Evolutionary conservation across 805 yeast species (phyloP), one percentile per base, ranked within the genome.

Genomic region (Priceomyces castillae): DNA sequence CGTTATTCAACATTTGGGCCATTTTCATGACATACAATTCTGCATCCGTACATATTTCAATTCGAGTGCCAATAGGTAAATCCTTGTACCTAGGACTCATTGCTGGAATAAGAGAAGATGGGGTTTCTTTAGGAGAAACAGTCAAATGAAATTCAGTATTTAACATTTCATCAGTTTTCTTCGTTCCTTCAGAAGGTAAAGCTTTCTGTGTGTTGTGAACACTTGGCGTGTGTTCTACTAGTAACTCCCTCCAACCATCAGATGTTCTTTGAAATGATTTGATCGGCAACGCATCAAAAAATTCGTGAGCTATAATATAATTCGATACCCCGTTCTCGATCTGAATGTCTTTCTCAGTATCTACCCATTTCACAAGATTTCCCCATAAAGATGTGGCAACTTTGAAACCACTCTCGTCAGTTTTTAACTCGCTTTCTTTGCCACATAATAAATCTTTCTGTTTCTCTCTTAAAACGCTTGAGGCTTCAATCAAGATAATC

Each of bases 281-380:
- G 18, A 88, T 81, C 0, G 96, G 95, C 43, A 88, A 66, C 0
- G 96, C 95, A 62, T 88, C 96, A 57, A 84, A 88, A 54, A 88
- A 88, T 60, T 88, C 96, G 58, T 88, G 96, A 0, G 95, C 94
- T 42, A 88, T 59, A 4, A 86, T 70, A 57, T 78, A 87, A 46
- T 85, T 84, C 34, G 86, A 71, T 30, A 57, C 53, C 1, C 50
- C 45, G 2, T 52, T 59, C 1, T 31, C 43, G 7, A 54, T 37
- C 7, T 20, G 38, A 3, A 77, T 60, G 44, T 78, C 82, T 37
- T 71, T 68, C 47, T 78, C 82, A 6, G 81, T 82, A 43, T 78
- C 79, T 3, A 76, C 69, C 87, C 87, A 82, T n/a, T 59, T 62
- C 2, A 87, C 65, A 0, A 60, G 54, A 39, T 77, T 73, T 2